Conservation (phyloP, 1,284 basidiomycete genomes). For the Malassezia sympodialis region DNA sequence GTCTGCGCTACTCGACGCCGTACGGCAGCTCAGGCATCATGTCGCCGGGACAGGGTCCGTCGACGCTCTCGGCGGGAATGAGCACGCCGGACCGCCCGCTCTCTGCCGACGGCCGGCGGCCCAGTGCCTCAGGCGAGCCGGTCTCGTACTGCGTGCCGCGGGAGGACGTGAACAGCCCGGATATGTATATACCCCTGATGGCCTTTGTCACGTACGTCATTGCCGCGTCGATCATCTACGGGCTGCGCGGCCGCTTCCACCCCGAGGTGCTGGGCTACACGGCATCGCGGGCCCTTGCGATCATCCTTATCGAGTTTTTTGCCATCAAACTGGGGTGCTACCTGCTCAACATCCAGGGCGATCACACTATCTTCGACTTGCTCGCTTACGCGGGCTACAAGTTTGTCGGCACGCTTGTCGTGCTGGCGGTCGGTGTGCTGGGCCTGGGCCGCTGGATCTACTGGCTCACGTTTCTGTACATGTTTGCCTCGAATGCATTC, state of each 20-base stretch:
- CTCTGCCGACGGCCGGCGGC: conserved; percentile 1
- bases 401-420: conserved; percentile 58
- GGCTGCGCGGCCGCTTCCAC: conserved; percentile 71
- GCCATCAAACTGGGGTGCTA: conserved; percentile 85
- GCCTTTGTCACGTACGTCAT: conserved; percentile 91
- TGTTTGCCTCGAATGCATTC: conserved; percentile 78
- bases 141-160: conserved; percentile 65
- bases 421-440: conserved; percentile 29
- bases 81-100: conserved; percentile 13
- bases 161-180: conserved; percentile 90
- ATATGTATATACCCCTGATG: conserved; percentile 96
- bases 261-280: conserved; percentile 80
- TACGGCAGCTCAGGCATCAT: conserved; percentile 21
- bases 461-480: conserved; percentile 66
- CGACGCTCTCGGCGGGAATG: conserved; percentile 12
- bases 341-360: conserved; percentile 69
- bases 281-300: conserved; percentile 61
- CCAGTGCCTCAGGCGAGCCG: not conserved
- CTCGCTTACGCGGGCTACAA: conserved; percentile 84
- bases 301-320: conserved; percentile 59
- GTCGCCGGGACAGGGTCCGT: conserved; percentile 7
- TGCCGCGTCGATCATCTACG: conserved; percentile 67
- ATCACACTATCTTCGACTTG: conserved; percentile 55
- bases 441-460: conserved; percentile 56
- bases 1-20: conserved; percentile 34